Evolutionary conservation across 345 rosid genomes (phyloP), one percentile per base, ranked within the genome.

Genomic region (Dipteronia dyeriana): DNA sequence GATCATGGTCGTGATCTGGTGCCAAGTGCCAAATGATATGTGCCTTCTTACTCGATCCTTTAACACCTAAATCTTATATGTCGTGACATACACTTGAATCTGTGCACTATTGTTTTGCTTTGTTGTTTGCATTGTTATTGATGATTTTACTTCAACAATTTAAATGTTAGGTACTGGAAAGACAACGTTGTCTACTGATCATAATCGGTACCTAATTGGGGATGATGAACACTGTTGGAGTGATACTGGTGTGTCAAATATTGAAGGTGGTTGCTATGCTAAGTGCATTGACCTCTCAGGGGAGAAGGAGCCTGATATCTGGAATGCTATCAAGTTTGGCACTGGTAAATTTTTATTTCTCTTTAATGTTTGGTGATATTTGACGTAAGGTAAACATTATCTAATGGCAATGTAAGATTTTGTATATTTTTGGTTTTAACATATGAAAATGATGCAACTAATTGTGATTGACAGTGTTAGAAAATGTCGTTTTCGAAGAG

Each of bases 151-250:
- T 75, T 75, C 38, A 14, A 61, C 70, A 10, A 3, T 79, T 59
- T 38, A 75, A n/a, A 39, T 66, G 43, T 75, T 47, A 92, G 95
- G 98, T 71, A 95, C 98, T 9, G 99, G 99, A 26, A 95, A 95
- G 87, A 95, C 99, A 7, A 95, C 99, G 1, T 43, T 95, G 86
- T 95, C 99, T 43, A 95, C 99, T 53, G 99, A 95, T 86, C 98
- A 92, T 59, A 95, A 93, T 71, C 79, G 99, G 80, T 91, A 86
- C 76, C 86, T 95, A 61, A 93, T 95, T 60, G 99, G 99, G n/a
- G 99, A 95, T 38, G 99, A 95, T 54, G 99, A 95, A 71, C 99
- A 95, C 78, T 93, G 98, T 69, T 95, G 99, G 99, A 82, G 91
- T 56, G 97, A 91, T 66, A 89, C 84, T 62, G 97, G 99, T 71